Evolutionary conservation across 2,329 filamentous ascomycete species (phyloP).

Genomic region (Penicillium italicum): DNA sequence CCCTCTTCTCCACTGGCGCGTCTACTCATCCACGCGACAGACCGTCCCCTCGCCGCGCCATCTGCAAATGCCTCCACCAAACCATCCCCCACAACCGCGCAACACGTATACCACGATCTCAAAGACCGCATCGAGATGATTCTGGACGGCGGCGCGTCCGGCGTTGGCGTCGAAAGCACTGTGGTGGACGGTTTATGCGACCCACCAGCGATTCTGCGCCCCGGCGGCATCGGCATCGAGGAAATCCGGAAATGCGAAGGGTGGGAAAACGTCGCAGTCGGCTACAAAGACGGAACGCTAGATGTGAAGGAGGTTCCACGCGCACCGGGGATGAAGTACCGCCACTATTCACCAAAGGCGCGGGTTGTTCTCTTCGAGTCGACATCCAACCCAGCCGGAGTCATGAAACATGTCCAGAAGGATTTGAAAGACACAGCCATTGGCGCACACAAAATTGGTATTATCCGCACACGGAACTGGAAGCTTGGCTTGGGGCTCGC

Average conservation of each 20-base stretch:
- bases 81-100: constrained; percentile 84
- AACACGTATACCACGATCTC: constrained; percentile 84
- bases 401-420: constrained; percentile 32
- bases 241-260: constrained; percentile 69
- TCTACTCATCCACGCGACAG: constrained; percentile 75
- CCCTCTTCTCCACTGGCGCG: constrained; percentile 80
- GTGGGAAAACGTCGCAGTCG: constrained; percentile 75
- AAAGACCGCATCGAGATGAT: constrained; percentile 78
- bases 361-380: constrained; percentile 78
- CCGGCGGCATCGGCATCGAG: constrained; percentile 82
- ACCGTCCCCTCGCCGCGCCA: constrained; percentile 78
- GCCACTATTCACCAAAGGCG: constrained; percentile 92
- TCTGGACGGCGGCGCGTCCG: constrained; percentile 80
- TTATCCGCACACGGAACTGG: constrained; percentile 42
- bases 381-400: constrained; percentile 31
- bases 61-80: constrained; percentile 93
- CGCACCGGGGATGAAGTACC: constrained; percentile 98
- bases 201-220: constrained; percentile 77
- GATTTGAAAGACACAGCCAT: constrained; percentile 33
- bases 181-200: constrained; percentile 85
- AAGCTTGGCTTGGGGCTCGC: constrained; percentile 29
- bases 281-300: constrained; percentile 73
- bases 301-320: constrained; percentile 64
- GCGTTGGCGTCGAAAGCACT: constrained; percentile 91
- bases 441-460: constrained; percentile 34